phyloP scores from a whole-genome alignment of 345 rosid species.

The Fremontodendron californicum region DNA sequence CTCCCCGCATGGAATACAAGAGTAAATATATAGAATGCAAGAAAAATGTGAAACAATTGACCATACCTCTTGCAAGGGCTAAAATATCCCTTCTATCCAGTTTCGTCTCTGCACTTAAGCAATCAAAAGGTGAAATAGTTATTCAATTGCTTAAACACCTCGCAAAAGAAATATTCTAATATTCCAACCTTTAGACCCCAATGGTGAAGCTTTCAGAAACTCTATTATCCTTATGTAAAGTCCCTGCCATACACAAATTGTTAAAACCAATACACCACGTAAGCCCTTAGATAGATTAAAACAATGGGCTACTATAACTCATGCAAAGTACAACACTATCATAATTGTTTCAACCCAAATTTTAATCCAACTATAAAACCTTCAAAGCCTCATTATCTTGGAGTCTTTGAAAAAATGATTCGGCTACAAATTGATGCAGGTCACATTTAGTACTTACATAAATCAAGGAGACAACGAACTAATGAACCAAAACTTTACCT shows the following conservation, averaged over 20 bases:
- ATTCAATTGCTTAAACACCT: background rate
- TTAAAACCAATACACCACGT: background rate
- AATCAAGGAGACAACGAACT: background rate
- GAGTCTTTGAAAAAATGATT: constrained; percentile 43
- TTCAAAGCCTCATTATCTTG: constrained; percentile 29
- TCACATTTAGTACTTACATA: constrained; percentile 23
- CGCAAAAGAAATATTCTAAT: background rate
- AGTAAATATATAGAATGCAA: too few species aligned
- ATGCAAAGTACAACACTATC: background rate
- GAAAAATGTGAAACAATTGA: too few species aligned
- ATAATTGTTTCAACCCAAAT: background rate
- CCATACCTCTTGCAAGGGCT: too few species aligned
- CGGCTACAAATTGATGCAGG: constrained; percentile 42
- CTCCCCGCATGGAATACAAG: too few species aligned
- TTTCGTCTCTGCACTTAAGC: constrained; percentile 25
- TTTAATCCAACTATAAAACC: background rate
- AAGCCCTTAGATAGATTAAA: background rate
- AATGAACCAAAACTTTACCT: constrained; percentile 35
- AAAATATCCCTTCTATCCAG: too few species aligned
- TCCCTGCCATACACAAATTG: constrained; percentile 41
- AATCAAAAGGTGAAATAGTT: background rate
- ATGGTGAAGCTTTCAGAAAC: constrained; percentile 65
- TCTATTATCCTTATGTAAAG: constrained; percentile 71
- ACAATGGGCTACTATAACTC: background rate
- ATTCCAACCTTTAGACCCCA: constrained; percentile 47